Base-by-base conservation (phyloP, 2,329 filamentous ascomycete species). In the Hortaea werneckii region DNA sequence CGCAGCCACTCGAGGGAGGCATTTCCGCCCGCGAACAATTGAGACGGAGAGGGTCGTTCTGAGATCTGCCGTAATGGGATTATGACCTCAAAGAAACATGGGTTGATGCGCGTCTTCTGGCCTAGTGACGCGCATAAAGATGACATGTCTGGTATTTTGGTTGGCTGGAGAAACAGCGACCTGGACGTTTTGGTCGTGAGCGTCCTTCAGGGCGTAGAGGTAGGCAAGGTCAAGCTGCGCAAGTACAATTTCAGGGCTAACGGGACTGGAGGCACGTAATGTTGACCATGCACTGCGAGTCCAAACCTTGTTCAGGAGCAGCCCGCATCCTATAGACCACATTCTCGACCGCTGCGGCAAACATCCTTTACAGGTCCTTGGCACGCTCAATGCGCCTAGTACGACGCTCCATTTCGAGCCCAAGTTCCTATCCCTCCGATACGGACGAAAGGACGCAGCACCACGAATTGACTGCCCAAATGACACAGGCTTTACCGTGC, bases 41-140 rank as follows among this genome's bases (percentile, higher is more conserved):
- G 58, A 83, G 88, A 68, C 83, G 92, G 59, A 80, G 92, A 67
- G 92, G 92, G 57, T 98, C 92, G 49, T 96, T 98, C 68, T 96
- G 78, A 48, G 37, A 39, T n/a, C 29, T 8, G 42, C 32, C 42
- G 49, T 46, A 58, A 76, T 79, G 76, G 69, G 73, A 79, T 74
- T 65, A 82, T 82, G 78, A 72, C 78, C 66, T 71, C 73, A 41
- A 34, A 68, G 59, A 77, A 92, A 86, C 57, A 65, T 65, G 89
- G 86, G 62, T 75, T 96, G 73, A 87, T 96, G 82, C 87, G 92
- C 74, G 82, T 98, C 72, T 96, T 98, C 73, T 98, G 92, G 92
- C 94, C 92, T 60, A 85, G 85, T 61, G 89, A 76, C 69, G 80
- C 87, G 60, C 76, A 78, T 45, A 77, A 75, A 65, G 85, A 82